phyloP scores from a whole-genome alignment of 768 basidiomycete species.

The Butyriboletus loyo region DNA sequence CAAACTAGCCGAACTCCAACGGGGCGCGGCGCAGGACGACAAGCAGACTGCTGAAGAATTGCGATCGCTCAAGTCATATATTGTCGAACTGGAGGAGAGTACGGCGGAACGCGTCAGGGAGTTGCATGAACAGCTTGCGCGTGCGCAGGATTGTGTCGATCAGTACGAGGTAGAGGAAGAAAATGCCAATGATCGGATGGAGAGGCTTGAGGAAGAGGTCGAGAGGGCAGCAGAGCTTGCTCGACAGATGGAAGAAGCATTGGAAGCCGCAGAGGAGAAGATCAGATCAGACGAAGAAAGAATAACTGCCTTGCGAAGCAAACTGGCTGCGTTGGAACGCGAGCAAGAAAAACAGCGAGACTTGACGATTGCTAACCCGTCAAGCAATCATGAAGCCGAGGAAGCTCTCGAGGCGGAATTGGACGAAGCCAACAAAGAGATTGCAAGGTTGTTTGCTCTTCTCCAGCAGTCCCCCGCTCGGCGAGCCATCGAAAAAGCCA shows the following conservation, averaged over 20 bases:
- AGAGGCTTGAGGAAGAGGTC: slow-evolving; percentile 50
- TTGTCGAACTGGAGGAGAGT: slow-evolving; percentile 61
- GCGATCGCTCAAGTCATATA: slow-evolving; percentile 45
- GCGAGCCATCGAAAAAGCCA: slow-evolving; percentile 74
- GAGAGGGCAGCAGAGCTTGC: slow-evolving; percentile 54
- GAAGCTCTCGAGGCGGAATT: slow-evolving; percentile 71
- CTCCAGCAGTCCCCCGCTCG: slow-evolving; percentile 71
- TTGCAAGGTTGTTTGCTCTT: slow-evolving; percentile 62
- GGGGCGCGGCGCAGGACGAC: slow-evolving; percentile 24
- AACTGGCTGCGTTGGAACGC: slow-evolving; percentile 54
- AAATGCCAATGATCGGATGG: slow-evolving; percentile 46
- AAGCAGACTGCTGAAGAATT: slow-evolving; percentile 31
- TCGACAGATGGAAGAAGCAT: slow-evolving; percentile 69
- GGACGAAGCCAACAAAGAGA: slow-evolving; percentile 72
- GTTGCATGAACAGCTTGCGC: slow-evolving; percentile 54
- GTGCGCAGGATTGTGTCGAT: slow-evolving; percentile 44
- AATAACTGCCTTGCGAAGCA: slow-evolving; percentile 48
- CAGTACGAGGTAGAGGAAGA: slow-evolving; percentile 44
- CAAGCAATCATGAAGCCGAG: slow-evolving; percentile 51
- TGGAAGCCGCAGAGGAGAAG: slow-evolving; percentile 71
- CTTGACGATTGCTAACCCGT: slow-evolving; percentile 15
- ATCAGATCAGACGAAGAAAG: slow-evolving; percentile 60
- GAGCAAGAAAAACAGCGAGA: slow-evolving; percentile 43
- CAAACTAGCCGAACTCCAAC: slow-evolving; percentile 21
- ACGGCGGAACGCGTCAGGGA: slow-evolving; percentile 47